phyloP scores from a whole-genome alignment of 2,329 filamentous ascomycete species.

The Xylaria polymorpha region DNA sequence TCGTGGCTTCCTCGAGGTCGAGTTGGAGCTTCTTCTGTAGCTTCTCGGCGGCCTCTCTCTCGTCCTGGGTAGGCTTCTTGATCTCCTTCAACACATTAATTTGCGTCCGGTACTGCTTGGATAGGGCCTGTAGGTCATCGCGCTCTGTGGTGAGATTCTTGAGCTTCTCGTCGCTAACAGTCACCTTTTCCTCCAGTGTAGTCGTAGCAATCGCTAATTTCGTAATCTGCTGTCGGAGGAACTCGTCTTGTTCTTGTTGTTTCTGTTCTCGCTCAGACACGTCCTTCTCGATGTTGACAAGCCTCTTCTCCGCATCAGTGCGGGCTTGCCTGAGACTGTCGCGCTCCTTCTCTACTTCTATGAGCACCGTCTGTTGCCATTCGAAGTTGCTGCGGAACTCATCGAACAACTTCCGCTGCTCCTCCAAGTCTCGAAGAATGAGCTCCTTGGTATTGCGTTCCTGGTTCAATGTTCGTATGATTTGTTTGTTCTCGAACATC shows the following conservation, averaged over 20 bases:
- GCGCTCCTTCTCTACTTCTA: conserved; percentile 51
- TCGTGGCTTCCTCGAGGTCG: conserved; percentile 44
- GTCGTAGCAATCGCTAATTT: conserved; percentile 42
- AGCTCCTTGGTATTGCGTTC: conserved; percentile 52
- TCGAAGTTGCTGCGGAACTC: conserved; percentile 53
- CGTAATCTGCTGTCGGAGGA: conserved; percentile 44
- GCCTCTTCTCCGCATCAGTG: conserved; percentile 45
- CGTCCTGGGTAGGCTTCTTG: conserved; percentile 32
- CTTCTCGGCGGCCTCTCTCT: conserved; percentile 45
- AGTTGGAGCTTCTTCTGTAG: conserved; percentile 47
- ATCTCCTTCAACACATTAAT: conserved; percentile 39
- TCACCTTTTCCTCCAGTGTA: conserved; percentile 44
- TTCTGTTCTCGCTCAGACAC: conserved; percentile 41
- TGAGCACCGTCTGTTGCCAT: conserved; percentile 47
- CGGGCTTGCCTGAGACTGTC: conserved; percentile 48
- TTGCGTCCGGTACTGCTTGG: conserved; percentile 40
- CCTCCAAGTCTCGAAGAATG: conserved; percentile 50
- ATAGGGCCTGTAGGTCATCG: conserved; percentile 39
- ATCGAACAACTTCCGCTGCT: conserved; percentile 52
- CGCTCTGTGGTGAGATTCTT: conserved; percentile 44
- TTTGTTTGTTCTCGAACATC: conserved; percentile 48
- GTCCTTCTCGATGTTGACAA: conserved; percentile 44
- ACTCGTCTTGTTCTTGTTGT: conserved; percentile 44
- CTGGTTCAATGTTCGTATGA: conserved; percentile 46
- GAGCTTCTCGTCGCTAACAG: conserved; percentile 46